Conservation (phyloP, 495 filamentous ascomycete genomes). For the Choiromyces venosus region DNA sequence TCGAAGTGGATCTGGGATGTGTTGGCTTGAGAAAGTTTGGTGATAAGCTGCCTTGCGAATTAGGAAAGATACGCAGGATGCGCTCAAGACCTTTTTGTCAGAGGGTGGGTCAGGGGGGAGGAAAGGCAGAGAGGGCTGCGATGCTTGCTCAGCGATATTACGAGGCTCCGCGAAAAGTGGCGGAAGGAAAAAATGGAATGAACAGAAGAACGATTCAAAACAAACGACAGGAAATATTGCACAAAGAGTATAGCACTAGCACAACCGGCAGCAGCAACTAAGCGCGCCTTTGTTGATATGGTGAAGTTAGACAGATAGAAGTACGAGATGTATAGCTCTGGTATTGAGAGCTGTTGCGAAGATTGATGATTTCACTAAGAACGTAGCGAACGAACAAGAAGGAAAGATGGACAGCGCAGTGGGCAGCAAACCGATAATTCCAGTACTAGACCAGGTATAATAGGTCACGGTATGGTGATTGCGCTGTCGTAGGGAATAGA, state of each 20-base stretch:
- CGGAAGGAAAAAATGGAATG: background rate
- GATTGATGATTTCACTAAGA: background rate
- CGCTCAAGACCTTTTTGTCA: background rate
- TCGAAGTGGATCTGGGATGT: background rate
- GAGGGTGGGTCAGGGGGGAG: background rate
- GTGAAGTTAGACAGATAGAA: background rate
- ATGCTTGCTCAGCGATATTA: background rate
- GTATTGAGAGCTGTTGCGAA: background rate
- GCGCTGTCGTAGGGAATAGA: background rate
- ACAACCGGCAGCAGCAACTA: background rate
- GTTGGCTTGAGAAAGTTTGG: background rate
- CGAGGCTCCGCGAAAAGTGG: background rate
- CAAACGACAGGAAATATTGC: background rate
- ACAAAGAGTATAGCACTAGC: background rate
- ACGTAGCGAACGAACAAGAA: background rate
- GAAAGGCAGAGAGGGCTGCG: background rate
- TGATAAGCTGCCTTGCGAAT: background rate
- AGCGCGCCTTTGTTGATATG: background rate
- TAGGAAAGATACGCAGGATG: background rate
- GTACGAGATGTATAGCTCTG: background rate
- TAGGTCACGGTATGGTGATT: background rate
- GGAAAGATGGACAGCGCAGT: background rate
- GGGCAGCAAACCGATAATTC: background rate
- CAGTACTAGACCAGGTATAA: background rate
- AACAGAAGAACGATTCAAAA: background rate